A percentile compares a stretch with the other conserved stretches of the same genome.
These are phyloP conservation scores for Suillus bovinus DNA, from an alignment of 768 basidiomycete species.

Conservation along the genomic window DNA sequence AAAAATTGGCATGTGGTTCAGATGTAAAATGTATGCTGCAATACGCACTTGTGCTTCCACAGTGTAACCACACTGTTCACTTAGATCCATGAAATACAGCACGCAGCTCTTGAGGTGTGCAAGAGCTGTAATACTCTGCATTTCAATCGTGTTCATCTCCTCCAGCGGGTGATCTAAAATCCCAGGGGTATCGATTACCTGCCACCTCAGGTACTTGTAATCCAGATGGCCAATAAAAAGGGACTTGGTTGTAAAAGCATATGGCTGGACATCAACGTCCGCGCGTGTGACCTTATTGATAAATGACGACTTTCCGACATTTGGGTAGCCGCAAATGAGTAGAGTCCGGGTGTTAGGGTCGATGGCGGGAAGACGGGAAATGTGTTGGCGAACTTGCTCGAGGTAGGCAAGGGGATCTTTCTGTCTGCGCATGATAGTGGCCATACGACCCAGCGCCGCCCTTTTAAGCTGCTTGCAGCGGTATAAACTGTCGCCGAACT, in stretches of 20 bases:
- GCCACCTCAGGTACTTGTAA: slow-evolving; percentile 99
- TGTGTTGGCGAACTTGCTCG: slow-evolving; percentile 98
- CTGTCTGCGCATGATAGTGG: slow-evolving; percentile 97
- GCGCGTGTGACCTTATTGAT: slow-evolving; percentile 99
- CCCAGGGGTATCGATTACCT: slow-evolving; percentile 99
- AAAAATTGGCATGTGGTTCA: slow-evolving; percentile 7
- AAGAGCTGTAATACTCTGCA: slow-evolving; percentile 98
- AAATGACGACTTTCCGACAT: slow-evolving; percentile 99
- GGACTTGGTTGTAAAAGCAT: slow-evolving; percentile 98
- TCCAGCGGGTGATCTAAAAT: slow-evolving; percentile 97
- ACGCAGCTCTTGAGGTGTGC: slow-evolving; percentile 94
- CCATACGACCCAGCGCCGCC: slow-evolving; percentile 98
- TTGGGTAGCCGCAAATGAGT: slow-evolving; percentile 97
- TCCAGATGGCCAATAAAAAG: slow-evolving; percentile 98
- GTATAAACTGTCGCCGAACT: slow-evolving; percentile 97
- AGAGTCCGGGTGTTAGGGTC: slow-evolving; percentile 98
- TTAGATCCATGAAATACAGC: slow-evolving; percentile 98
- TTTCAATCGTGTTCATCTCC: slow-evolving; percentile 99
- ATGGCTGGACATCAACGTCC: slow-evolving; percentile 99
- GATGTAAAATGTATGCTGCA: slow-evolving; percentile 1
- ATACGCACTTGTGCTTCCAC: slow-evolving; percentile 87
- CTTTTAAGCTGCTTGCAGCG: slow-evolving; percentile 98
- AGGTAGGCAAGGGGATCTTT: slow-evolving; percentile 98
- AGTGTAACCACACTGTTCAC: slow-evolving; percentile 97
- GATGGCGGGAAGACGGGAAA: slow-evolving; percentile 96